A percentile compares a stretch with the other conserved stretches of the same genome.
phyloP scores from a whole-genome alignment of 768 basidiomycete genomes.

The Suillus ampliporus region DNA sequence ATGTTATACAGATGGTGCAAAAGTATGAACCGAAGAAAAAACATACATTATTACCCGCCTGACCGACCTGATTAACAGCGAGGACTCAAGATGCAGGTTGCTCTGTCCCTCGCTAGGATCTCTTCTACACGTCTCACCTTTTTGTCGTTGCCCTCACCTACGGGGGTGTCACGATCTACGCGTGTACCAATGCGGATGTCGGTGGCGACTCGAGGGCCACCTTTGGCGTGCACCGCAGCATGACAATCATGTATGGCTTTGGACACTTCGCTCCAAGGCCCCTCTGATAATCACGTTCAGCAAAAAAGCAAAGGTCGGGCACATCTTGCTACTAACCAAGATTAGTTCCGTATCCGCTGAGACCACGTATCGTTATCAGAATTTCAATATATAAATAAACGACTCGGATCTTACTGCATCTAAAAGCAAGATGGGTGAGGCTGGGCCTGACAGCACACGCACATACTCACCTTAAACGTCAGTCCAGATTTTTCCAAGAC shows the following conservation, averaged over 20 bases:
- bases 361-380: constrained; percentile 14
- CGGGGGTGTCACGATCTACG: constrained; percentile 63
- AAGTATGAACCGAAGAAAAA: not conserved
- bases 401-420: constrained; percentile 42
- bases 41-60: not conserved
- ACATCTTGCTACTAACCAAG: constrained; percentile 52
- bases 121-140: constrained; percentile 86
- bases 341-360: constrained; percentile 91
- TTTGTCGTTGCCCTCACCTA: constrained; percentile 73
- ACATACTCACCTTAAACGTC: constrained; percentile 69
- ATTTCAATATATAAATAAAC: constrained; percentile 39
- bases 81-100: constrained; percentile 10
- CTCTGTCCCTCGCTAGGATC: constrained; percentile 57
- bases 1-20: not conserved
- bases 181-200: constrained; percentile 97
- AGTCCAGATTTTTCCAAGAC: constrained; percentile 85
- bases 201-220: constrained; percentile 79
- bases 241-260: constrained; percentile 93
- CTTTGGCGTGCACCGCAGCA: constrained; percentile 79
- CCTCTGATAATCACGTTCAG: constrained; percentile 51
- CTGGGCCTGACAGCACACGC: constrained; percentile 3
- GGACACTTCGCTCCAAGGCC: constrained; percentile 85
- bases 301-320: not conserved
- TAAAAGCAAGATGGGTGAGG: constrained; percentile 14
- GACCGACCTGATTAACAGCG: not conserved